A percentile compares a stretch with the other conserved stretches of the same genome.
These are phyloP conservation scores for Elasticomyces elasticus DNA, from an alignment of 495 filamentous ascomycete species.

Conservation along the genomic window DNA sequence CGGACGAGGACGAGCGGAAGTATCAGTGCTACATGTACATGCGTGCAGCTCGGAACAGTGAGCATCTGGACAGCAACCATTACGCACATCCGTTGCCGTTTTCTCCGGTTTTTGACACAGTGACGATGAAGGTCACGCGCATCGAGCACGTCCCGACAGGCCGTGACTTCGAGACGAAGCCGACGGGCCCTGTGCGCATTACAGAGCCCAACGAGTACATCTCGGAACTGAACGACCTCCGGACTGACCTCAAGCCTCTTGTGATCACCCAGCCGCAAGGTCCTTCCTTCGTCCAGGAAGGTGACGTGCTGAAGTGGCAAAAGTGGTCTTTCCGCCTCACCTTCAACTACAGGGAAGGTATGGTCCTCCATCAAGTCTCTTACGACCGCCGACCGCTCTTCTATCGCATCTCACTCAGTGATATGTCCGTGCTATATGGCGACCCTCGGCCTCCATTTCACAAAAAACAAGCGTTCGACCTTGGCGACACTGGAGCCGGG, in stretches of 20 bases:
- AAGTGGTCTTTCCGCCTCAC: slow-evolving; percentile 62
- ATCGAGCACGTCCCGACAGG: slow-evolving; percentile 53
- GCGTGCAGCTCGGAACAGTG: slow-evolving; percentile 44
- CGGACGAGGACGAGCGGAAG: slow-evolving; percentile 51
- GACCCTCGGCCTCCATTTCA: slow-evolving; percentile 64
- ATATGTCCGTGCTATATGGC: slow-evolving; percentile 77
- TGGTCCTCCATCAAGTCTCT: slow-evolving; percentile 56
- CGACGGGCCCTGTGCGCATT: slow-evolving; percentile 44
- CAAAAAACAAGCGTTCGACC: slow-evolving; percentile 71
- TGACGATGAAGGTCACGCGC: slow-evolving; percentile 53
- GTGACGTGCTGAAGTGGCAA: slow-evolving; percentile 50
- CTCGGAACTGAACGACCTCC: slow-evolving; percentile 57
- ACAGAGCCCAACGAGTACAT: slow-evolving; percentile 61
- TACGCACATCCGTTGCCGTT: slow-evolving; percentile 71
- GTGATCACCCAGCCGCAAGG: slow-evolving; percentile 70
- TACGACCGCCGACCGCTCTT: slow-evolving; percentile 59
- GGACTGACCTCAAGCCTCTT: slow-evolving; percentile 60
- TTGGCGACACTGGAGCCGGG: slow-evolving; percentile 66
- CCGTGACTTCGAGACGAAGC: slow-evolving; percentile 47
- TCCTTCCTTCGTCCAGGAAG: slow-evolving; percentile 50
- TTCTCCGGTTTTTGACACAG: slow-evolving; percentile 63
- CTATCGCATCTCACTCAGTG: slow-evolving; percentile 57
- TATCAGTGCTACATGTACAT: slow-evolving; percentile 62
- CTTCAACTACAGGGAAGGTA: slow-evolving; percentile 64
- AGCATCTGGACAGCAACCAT: slow-evolving; percentile 58